phyloP scores from a whole-genome alignment of 208 protist genomes.

The Wallacemonas sp. region DNA sequence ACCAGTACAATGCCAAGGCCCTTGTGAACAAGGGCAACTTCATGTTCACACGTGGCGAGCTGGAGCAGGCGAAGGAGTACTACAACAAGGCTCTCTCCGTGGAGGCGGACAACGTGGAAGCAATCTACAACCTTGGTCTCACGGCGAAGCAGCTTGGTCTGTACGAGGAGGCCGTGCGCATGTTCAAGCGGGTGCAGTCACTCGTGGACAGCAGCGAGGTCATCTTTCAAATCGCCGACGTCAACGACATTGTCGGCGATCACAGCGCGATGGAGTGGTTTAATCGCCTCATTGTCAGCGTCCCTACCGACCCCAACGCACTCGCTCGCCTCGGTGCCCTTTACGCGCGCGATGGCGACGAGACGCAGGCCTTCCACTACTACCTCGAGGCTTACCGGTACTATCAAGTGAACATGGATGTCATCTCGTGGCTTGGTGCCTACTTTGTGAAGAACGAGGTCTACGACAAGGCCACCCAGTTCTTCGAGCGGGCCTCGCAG shows the following conservation, averaged over 20 bases:
- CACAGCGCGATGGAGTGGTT: slow-evolving; percentile 78
- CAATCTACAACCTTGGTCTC: slow-evolving; percentile 97
- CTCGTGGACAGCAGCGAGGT: slow-evolving; percentile 95
- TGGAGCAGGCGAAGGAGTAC: slow-evolving; percentile 90
- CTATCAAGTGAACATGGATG: slow-evolving; percentile 97
- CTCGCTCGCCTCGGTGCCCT: slow-evolving; percentile 92
- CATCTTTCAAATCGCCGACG: slow-evolving; percentile 93
- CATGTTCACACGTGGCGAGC: slow-evolving; percentile 84
- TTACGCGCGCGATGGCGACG: slow-evolving; percentile 90
- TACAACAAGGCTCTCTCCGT: slow-evolving; percentile 95
- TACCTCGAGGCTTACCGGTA: slow-evolving; percentile 96
- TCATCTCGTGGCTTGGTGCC: slow-evolving; percentile 96
- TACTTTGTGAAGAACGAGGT: slow-evolving; percentile 97
- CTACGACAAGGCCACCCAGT: slow-evolving; percentile 97
- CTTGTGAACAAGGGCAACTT: slow-evolving; percentile 98
- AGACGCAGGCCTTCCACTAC: slow-evolving; percentile 94
- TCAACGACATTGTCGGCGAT: slow-evolving; percentile 87
- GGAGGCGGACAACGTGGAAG: slow-evolving; percentile 97
- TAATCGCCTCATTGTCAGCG: slow-evolving; percentile 80
- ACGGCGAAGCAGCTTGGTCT: slow-evolving; percentile 88
- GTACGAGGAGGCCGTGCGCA: slow-evolving; percentile 92
- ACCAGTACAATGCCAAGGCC: slow-evolving; percentile 97
- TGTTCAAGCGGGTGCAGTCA: slow-evolving; percentile 94
- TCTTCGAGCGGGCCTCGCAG: slow-evolving; percentile 95
- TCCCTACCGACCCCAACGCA: slow-evolving; percentile 94